A percentile compares a stretch with the other conserved stretches of the same genome.
These are phyloP conservation scores for Endotrypanum monterogeii DNA, from an alignment of 208 protist genomes.

Conservation along the genomic window DNA sequence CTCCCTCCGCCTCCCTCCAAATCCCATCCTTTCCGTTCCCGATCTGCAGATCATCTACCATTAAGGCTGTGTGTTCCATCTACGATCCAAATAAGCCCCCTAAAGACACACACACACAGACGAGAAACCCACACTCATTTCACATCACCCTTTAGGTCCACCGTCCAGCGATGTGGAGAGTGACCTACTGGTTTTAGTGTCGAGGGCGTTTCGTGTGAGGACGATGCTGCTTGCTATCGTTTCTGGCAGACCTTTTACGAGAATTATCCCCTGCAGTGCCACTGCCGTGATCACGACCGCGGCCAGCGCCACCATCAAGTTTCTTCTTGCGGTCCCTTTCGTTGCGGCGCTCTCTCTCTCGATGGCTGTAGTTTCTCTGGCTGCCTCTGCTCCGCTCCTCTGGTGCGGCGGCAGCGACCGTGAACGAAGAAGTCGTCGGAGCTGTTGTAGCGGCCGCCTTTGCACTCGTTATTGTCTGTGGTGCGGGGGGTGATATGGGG, in stretches of 20 bases:
- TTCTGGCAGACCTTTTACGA: not conserved
- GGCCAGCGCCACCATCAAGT: not conserved
- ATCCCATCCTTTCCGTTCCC: not conserved
- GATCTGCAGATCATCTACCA: not conserved
- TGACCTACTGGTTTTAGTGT: not conserved
- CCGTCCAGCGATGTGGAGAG: too few relatives aligned
- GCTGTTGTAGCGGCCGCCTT: not conserved
- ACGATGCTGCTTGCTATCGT: slow-evolving; percentile 1
- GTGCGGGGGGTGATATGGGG: not conserved
- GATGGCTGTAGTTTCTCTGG: not conserved
- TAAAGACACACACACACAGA: not conserved
- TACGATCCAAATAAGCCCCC: not conserved
- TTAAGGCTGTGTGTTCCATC: not conserved
- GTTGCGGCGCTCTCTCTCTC: not conserved
- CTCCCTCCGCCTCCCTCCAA: not conserved
- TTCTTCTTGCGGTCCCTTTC: not conserved
- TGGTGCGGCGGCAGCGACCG: not conserved
- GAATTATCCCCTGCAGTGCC: not conserved
- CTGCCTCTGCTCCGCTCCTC: not conserved
- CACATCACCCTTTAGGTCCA: not conserved
- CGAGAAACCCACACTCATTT: not conserved
- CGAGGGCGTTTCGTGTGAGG: not conserved
- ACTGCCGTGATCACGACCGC: slow-evolving; percentile 2
- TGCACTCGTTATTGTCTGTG: not conserved
- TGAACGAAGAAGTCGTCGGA: not conserved